These are phyloP conservation scores for Ceratocystiopsis minuta DNA, from an alignment of 2,329 filamentous ascomycete species.

Conservation along the genomic window DNA sequence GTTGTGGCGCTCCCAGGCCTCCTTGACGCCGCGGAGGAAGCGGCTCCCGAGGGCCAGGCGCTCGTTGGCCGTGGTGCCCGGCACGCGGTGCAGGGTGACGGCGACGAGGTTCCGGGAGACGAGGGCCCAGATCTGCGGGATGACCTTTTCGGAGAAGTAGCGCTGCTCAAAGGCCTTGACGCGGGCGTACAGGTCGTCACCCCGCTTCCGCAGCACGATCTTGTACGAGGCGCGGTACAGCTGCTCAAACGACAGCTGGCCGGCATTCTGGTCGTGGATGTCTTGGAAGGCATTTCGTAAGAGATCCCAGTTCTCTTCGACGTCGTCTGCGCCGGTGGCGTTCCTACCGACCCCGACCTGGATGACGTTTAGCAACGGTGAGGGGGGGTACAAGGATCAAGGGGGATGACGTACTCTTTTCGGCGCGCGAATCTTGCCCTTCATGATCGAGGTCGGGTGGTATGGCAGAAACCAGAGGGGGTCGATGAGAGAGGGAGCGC, in stretches of 20 bases:
- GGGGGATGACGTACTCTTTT: constrained; percentile 31
- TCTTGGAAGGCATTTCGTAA: constrained; percentile 62
- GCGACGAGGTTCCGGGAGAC: constrained; percentile 50
- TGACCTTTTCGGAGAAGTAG: constrained; percentile 63
- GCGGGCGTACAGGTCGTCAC: constrained; percentile 59
- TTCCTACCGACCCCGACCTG: constrained; percentile 1
- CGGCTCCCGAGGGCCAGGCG: constrained; percentile 63
- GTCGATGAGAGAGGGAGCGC: too few species aligned
- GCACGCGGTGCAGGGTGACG: constrained; percentile 36
- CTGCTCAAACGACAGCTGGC: constrained; percentile 80
- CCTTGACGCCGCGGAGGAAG: constrained; percentile 59
- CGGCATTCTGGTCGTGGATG: constrained; percentile 86
- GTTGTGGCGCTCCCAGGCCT: constrained; percentile 77
- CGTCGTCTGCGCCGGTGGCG: constrained; percentile 46
- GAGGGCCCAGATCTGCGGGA: constrained; percentile 49
- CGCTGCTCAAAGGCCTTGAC: constrained; percentile 66
- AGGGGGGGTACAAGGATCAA: not conserved
- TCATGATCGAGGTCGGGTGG: not conserved
- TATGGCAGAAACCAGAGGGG: too few species aligned
- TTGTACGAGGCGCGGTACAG: constrained; percentile 90
- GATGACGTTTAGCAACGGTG: not conserved
- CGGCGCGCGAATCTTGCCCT: constrained; percentile 46
- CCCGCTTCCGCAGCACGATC: constrained; percentile 77
- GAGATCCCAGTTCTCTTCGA: constrained; percentile 68
- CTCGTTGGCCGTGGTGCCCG: constrained; percentile 54